Evolutionary conservation across 257 asterid genomes (phyloP).

Genomic region (Lithospermum erythrorhizon): DNA sequence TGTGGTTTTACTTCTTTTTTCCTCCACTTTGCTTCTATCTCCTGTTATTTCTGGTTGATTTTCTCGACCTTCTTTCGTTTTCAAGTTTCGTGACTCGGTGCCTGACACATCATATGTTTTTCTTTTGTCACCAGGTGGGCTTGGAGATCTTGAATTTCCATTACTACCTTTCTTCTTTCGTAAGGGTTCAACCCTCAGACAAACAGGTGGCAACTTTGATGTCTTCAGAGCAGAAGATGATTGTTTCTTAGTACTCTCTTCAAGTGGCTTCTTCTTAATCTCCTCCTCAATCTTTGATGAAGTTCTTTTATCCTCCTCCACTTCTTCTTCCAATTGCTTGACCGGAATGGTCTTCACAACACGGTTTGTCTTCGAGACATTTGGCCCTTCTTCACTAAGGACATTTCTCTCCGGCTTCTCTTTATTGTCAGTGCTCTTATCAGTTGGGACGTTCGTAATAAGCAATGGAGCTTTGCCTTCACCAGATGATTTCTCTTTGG

Average conservation of each 20-base stretch:
- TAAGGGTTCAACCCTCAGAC: slow-evolving; percentile 71
- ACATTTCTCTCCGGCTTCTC: slow-evolving; percentile 4
- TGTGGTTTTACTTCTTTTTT: slow-evolving; percentile 14
- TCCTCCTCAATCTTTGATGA: background rate
- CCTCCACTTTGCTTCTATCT: slow-evolving; percentile 9
- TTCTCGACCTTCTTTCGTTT: slow-evolving; percentile 3
- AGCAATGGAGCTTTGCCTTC: slow-evolving; percentile 1
- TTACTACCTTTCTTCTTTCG: slow-evolving; percentile 32
- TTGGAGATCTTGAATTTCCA: slow-evolving; percentile 41
- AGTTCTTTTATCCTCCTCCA: slow-evolving; percentile 6
- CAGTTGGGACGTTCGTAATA: slow-evolving; percentile 2
- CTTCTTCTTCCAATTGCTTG: slow-evolving; percentile 26
- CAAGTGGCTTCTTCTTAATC: slow-evolving; percentile 11
- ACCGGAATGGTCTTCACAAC: slow-evolving; percentile 27
- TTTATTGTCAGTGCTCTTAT: slow-evolving; percentile 3
- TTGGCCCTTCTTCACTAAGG: slow-evolving; percentile 3
- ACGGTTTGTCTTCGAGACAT: slow-evolving; percentile 12
- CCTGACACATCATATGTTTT: slow-evolving; percentile 13
- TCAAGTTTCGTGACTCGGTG: slow-evolving; percentile 10
- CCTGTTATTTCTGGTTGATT: background rate
- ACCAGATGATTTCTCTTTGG: background rate
- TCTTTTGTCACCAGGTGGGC: slow-evolving; percentile 30
- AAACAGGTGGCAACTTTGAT: slow-evolving; percentile 59
- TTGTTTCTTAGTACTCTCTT: slow-evolving; percentile 17
- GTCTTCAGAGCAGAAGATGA: slow-evolving; percentile 34